These are phyloP conservation scores for Trametes polyzona DNA, from an alignment of 1,284 basidiomycete species.

Conservation along the genomic window DNA sequence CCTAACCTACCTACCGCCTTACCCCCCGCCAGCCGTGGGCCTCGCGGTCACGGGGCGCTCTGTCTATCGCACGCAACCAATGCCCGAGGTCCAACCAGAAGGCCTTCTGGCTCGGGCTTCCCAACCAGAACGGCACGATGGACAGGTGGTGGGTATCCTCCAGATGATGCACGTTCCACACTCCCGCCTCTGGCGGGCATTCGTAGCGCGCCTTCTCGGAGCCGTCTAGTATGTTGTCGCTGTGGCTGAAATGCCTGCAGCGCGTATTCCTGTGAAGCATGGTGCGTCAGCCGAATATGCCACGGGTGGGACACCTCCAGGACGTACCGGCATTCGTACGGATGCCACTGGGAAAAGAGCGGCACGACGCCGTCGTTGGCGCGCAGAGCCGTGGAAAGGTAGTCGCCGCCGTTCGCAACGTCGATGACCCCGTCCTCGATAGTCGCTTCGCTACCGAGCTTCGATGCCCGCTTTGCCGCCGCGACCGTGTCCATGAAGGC, in stretches of 20 bases:
- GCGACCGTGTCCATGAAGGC: slow-evolving; percentile 33
- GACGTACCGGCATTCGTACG: slow-evolving; percentile 46
- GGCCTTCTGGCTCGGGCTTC: slow-evolving; percentile 38
- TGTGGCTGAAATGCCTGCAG: slow-evolving; percentile 28
- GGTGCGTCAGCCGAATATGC: no score
- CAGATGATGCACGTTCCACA: slow-evolving; percentile 48
- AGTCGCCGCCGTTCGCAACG: slow-evolving; percentile 5
- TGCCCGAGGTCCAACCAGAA: slow-evolving; percentile 46
- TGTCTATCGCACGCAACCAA: slow-evolving; percentile 38
- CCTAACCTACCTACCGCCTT: not conserved
- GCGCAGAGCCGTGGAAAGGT: slow-evolving; percentile 19
- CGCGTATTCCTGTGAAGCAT: slow-evolving; percentile 23
- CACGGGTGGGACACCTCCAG: not conserved
- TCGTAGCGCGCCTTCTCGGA: slow-evolving; percentile 9
- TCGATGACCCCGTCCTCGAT: slow-evolving; percentile 16
- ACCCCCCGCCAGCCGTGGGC: not conserved
- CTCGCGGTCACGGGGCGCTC: not conserved
- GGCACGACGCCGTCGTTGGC: slow-evolving; percentile 56
- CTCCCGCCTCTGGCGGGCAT: slow-evolving; percentile 36
- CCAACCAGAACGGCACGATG: slow-evolving; percentile 46
- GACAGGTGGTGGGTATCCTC: slow-evolving; percentile 45
- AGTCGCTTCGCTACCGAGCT: not conserved
- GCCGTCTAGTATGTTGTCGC: slow-evolving; percentile 7
- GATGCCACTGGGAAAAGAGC: slow-evolving; percentile 58
- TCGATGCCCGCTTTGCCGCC: slow-evolving; percentile 1